These are phyloP conservation scores for Colletotrichum magnum DNA, from an alignment of 2,329 filamentous ascomycete genomes.

Conservation along the genomic window DNA sequence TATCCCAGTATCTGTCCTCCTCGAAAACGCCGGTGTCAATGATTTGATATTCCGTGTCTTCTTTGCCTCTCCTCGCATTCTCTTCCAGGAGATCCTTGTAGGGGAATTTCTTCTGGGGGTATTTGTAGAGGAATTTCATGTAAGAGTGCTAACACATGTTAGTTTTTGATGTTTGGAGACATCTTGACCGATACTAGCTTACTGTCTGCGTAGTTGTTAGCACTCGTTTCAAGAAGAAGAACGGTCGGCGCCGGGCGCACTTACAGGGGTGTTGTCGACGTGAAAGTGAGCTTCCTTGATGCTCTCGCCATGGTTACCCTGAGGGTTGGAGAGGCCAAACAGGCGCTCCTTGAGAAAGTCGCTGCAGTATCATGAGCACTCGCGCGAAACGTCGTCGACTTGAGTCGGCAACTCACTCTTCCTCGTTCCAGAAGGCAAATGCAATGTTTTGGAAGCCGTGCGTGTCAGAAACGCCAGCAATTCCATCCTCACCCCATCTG, in stretches of 20 bases:
- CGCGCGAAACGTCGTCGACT: constrained; percentile 39
- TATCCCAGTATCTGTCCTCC: constrained; percentile 95
- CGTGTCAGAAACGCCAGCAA: constrained; percentile 92
- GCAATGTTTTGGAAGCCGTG: constrained; percentile 93
- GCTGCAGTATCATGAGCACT: constrained; percentile 66
- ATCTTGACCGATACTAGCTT: constrained; percentile 51
- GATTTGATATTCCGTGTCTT: constrained; percentile 92
- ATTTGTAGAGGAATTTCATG: constrained; percentile 99
- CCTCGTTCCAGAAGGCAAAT: constrained; percentile 97
- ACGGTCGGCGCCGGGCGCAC: constrained; percentile 42
- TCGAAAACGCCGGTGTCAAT: constrained; percentile 91
- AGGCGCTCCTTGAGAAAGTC: constrained; percentile 95
- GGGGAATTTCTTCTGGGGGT: constrained; percentile 91
- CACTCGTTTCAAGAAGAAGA: background rate
- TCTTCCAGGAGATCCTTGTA: constrained; percentile 90
- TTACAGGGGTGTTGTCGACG: constrained; percentile 88
- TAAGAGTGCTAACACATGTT: constrained; percentile 79
- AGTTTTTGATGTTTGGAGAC: too few species aligned
- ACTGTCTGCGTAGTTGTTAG: constrained; percentile 39
- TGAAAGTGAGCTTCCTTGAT: constrained; percentile 98
- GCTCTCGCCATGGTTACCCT: constrained; percentile 97
- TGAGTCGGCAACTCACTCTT: constrained; percentile 77
- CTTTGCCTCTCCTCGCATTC: constrained; percentile 81
- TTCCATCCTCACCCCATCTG: constrained; percentile 97
- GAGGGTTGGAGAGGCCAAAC: constrained; percentile 94